These are phyloP conservation scores for Fusarium kyushuense DNA, from an alignment of 2,329 filamentous ascomycete species.

Conservation along the genomic window DNA sequence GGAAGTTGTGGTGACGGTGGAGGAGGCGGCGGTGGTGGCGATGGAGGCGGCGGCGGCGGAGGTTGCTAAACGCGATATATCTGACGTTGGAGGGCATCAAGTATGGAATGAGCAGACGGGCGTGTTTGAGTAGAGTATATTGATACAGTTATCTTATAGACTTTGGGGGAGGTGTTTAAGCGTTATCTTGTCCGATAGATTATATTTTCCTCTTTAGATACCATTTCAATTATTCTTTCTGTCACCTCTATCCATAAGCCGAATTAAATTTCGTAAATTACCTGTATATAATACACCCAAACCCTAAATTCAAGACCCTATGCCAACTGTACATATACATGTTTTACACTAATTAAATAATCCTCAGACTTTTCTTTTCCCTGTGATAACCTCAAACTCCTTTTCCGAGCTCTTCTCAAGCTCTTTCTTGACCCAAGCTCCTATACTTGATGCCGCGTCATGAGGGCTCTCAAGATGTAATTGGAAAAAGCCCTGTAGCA, in stretches of 20 bases:
- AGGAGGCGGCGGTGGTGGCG: neutral
- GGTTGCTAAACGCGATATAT: neutral
- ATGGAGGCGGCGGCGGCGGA: neutral
- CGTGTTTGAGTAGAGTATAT: neutral
- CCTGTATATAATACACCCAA: neutral
- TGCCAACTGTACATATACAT: neutral
- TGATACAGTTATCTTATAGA: neutral
- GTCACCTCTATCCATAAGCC: neutral
- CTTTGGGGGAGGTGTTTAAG: neutral
- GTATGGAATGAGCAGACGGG: neutral
- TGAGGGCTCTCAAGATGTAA: slow-evolving; percentile 56
- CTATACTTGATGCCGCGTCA: slow-evolving; percentile 52
- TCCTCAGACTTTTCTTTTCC: slow-evolving; percentile 26
- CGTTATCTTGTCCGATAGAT: neutral
- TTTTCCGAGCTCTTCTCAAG: slow-evolving; percentile 46
- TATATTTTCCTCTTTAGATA: neutral
- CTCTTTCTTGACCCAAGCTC: slow-evolving; percentile 54
- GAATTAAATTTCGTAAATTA: neutral
- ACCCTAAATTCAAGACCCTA: fast-evolving
- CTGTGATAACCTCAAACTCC: slow-evolving; percentile 49
- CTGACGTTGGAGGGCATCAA: neutral
- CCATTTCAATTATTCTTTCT: neutral
- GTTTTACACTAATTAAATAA: neutral
- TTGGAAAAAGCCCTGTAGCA: slow-evolving; percentile 63
- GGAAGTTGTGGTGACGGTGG: neutral